Evolutionary conservation across 2,329 filamentous ascomycete genomes (phyloP), one percentile per base, ranked within the genome.

Genomic region (Anthostomella pinea): DNA sequence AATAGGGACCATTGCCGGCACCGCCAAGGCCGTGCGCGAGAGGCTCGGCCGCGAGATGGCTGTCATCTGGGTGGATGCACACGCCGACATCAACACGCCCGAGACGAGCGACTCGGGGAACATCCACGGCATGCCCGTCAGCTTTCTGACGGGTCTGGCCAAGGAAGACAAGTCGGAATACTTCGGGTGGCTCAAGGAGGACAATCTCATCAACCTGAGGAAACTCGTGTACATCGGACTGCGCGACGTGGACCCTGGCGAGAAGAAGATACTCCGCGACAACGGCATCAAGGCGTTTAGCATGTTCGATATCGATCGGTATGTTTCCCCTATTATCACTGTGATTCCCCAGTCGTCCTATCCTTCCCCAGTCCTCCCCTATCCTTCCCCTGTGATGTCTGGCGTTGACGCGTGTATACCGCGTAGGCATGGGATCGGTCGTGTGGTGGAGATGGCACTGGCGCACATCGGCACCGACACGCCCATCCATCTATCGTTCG

Each of bases 151-250:
- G 0, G 88, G 93, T 1, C 70, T 98, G 39, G 87, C 90, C 29
- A 80, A 70, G 50, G 87, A 89, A 54, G 77, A 87, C 30, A 72
- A 78, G 38, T 77, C 83, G 44, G 85, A 93, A 56, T 79, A 85
- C 41, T 97, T 98, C 67, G 90, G 89, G 39, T 98, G 93, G 93
- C 63, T 98, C 49, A 68, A 80, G 57, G 76, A 85, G 11, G 83
- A 88, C 43, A 78, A 87, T 65, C 66, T 71, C 51, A 58, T 82
- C 38, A 91, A 75, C 63, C 65, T 83, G 38, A 83, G 78, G 64
- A 97, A 97, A 73, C 72, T 98, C 41, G 93, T 98, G 21, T 98
- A 98, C 67, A 98, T 98, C 60, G 93, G 90, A 20, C 73, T 98
- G 56, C 77, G 93, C 26, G 93, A 97, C 59, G 89, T 97, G 19